Conservation (phyloP, 176 grass and related monocot species). For the Oryza meyeriana region DNA sequence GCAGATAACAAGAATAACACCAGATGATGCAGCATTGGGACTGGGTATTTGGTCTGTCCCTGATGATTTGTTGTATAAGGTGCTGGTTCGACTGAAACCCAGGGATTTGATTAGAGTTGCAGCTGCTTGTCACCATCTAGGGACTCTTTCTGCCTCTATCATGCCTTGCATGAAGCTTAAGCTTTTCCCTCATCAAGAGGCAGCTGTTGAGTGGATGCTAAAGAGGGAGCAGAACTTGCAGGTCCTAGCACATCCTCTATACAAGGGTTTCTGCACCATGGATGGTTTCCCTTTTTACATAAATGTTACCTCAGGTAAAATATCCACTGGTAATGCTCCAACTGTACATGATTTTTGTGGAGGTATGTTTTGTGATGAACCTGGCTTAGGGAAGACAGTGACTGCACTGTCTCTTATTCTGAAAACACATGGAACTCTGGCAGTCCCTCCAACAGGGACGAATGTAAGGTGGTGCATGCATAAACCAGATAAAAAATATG, state of each 20-base stretch:
- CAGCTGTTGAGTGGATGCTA: slow-evolving; percentile 91
- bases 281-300: slow-evolving; percentile 81
- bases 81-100: slow-evolving; percentile 59
- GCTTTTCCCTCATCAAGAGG: slow-evolving; percentile 94
- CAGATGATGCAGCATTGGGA: slow-evolving; percentile 32
- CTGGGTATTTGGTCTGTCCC: slow-evolving; percentile 73
- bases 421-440: slow-evolving; percentile 80
- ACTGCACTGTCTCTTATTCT: slow-evolving; percentile 95
- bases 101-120: slow-evolving; percentile 71
- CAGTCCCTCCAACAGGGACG: slow-evolving; percentile 66
- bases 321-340: slow-evolving; percentile 53
- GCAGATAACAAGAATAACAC: slow-evolving; percentile 47
- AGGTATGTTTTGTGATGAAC: slow-evolving; percentile 99
- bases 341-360: slow-evolving; percentile 71
- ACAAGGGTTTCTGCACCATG: slow-evolving; percentile 67
- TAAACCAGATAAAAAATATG: slow-evolving; percentile 70
- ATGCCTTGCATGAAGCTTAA: slow-evolving; percentile 98
- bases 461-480: slow-evolving; percentile 81
- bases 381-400: slow-evolving; percentile 93
- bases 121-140: slow-evolving; percentile 75
- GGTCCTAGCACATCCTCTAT: slow-evolving; percentile 65
- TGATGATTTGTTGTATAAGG: slow-evolving; percentile 73
- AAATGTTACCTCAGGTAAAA: slow-evolving; percentile 75
- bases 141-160: slow-evolving; percentile 59
- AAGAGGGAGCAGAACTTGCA: slow-evolving; percentile 48